A percentile compares a stretch with the other conserved stretches of the same genome.
phyloP scores from a whole-genome alignment of 768 basidiomycete species.

The Boletus sp. region DNA sequence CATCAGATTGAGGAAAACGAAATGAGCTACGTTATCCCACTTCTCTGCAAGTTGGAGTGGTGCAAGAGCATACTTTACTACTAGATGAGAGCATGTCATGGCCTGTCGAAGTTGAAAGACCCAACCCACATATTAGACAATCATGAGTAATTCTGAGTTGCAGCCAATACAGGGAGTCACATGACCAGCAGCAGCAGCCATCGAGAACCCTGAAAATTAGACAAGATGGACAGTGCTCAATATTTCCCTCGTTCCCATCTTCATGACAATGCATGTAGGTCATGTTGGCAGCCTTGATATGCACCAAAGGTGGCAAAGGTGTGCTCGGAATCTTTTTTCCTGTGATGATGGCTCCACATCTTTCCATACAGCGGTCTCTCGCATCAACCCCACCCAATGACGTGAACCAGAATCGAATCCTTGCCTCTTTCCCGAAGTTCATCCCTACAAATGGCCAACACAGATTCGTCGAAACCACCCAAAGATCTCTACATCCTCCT shows the following conservation, averaged over 20 bases:
- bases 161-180: slow-evolving; percentile 18
- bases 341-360: background rate
- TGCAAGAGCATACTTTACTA: slow-evolving; percentile 57
- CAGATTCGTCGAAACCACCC: slow-evolving; percentile 88
- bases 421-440: slow-evolving; percentile 96
- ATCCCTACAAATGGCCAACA: slow-evolving; percentile 94
- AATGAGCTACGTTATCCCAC: slow-evolving; percentile 87
- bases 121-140: no score
- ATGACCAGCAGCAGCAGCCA: slow-evolving; percentile 7
- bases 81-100: slow-evolving; percentile 15
- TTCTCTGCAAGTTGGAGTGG: slow-evolving; percentile 82
- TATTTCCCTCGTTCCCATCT: background rate
- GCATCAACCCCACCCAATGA: slow-evolving; percentile 93
- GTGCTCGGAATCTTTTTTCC: slow-evolving; percentile 24
- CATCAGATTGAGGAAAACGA: slow-evolving; percentile 1
- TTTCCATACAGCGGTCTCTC: slow-evolving; percentile 88
- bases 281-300: slow-evolving; percentile 77
- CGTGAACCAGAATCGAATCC: slow-evolving; percentile 89
- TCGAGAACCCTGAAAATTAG: background rate
- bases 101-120: no score
- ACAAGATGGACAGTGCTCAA: slow-evolving; percentile 21
- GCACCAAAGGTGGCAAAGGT: slow-evolving; percentile 94
- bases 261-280: background rate
- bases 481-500: slow-evolving; percentile 97
- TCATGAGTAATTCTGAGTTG: background rate